Percentiles rank a stretch among this genome's conserved stretches.
These are phyloP conservation scores for Alternaria sp. DNA, from an alignment of 2,329 filamentous ascomycete species.

Conservation along the genomic window DNA sequence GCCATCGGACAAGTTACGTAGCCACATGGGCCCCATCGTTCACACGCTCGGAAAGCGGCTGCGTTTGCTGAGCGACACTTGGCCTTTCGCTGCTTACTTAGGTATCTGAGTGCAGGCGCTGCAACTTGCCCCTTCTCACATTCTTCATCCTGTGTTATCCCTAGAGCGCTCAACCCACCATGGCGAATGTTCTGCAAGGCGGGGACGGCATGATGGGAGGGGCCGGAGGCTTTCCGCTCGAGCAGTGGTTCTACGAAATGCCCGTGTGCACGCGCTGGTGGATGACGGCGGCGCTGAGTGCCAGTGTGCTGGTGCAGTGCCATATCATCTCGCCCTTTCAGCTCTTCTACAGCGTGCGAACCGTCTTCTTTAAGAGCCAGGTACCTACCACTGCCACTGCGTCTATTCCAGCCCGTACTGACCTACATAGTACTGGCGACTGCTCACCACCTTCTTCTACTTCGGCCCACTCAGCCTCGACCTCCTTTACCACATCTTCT, in stretches of 20 bases:
- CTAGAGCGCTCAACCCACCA: constrained; percentile 20
- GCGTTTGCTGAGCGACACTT: constrained; percentile 11
- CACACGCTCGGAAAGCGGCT: constrained; percentile 1
- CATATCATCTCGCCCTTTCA: constrained; percentile 92
- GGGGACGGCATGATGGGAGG: constrained; percentile 56
- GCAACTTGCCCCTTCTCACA: neutral
- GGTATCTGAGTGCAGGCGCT: neutral
- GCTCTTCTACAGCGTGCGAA: constrained; percentile 93
- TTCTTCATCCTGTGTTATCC: neutral
- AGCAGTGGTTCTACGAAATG: constrained; percentile 99
- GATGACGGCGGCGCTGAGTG: constrained; percentile 90
- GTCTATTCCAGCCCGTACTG: neutral
- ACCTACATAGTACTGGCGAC: constrained; percentile 82
- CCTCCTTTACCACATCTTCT: constrained; percentile 97
- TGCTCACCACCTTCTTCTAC: constrained; percentile 96
- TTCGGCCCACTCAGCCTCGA: constrained; percentile 94
- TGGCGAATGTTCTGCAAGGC: constrained; percentile 55
- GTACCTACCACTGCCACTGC: constrained; percentile 55
- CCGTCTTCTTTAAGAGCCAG: constrained; percentile 91
- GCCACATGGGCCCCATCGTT: constrained; percentile 20
- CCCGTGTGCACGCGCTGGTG: constrained; percentile 95
- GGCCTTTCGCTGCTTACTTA: constrained; percentile 11
- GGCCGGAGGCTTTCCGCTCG: constrained; percentile 76
- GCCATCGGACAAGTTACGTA: constrained; percentile 37
- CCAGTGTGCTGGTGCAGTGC: constrained; percentile 89